Conservation (phyloP, 2,329 filamentous ascomycete genomes). For the Calonectria pteridis region DNA sequence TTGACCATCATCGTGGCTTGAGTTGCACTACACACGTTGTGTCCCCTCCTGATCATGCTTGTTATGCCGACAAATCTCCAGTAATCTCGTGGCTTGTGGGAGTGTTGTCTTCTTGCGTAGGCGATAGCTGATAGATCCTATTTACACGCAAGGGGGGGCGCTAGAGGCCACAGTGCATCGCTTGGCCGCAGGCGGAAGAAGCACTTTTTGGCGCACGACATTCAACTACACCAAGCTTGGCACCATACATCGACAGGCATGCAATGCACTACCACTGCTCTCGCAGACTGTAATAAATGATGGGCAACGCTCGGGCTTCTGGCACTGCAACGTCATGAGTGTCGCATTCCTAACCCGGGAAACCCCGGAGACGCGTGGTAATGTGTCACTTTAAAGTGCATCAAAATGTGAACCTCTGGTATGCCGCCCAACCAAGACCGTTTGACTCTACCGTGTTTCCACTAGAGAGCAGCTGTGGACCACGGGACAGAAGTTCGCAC, state of each 20-base stretch:
- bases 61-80: slow-evolving; percentile 35
- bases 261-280: background rate
- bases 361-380: slow-evolving; percentile 22
- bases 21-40: slow-evolving; percentile 35
- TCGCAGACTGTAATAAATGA: slow-evolving; percentile 8
- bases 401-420: slow-evolving; percentile 5
- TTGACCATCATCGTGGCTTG: slow-evolving; percentile 35
- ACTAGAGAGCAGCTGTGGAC: slow-evolving; percentile 9
- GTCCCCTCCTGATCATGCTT: slow-evolving; percentile 29
- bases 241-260: background rate
- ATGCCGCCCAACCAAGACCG: slow-evolving; percentile 12
- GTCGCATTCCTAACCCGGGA: slow-evolving; percentile 17
- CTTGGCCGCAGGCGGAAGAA: slow-evolving; percentile 28
- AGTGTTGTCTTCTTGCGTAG: slow-evolving; percentile 18
- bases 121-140: slow-evolving; percentile 12
- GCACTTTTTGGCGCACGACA: slow-evolving; percentile 33
- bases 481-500: slow-evolving; percentile 26
- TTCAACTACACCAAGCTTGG: slow-evolving; percentile 20
- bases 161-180: slow-evolving; percentile 32
- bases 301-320: slow-evolving; percentile 1
- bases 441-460: slow-evolving; percentile 5
- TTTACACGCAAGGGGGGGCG: slow-evolving; percentile 25
- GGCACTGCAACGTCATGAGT: slow-evolving; percentile 3
- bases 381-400: slow-evolving; percentile 25
- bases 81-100: background rate